Evolutionary conservation across 768 basidiomycete genomes (phyloP).

Genomic region (Clavulina sp.): DNA sequence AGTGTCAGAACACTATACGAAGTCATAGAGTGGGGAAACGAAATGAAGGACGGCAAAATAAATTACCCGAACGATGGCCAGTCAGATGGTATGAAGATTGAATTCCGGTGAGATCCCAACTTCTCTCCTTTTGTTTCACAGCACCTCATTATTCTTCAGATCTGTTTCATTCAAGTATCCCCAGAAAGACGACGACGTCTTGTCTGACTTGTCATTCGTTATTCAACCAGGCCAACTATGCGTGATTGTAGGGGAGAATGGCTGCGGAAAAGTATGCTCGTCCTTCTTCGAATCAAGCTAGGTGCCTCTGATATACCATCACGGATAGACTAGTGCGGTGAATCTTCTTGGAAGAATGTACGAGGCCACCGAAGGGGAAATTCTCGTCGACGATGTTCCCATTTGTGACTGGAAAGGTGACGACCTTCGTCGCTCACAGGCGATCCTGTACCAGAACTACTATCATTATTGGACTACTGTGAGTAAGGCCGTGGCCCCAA

Average conservation of each 20-base stretch:
- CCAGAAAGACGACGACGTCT: conserved; percentile 14
- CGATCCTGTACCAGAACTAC: conserved; percentile 28
- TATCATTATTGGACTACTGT: conserved; percentile 21
- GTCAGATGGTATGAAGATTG: no score
- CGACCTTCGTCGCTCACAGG: conserved; percentile 23
- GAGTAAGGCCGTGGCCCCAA: neutral
- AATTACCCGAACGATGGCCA: no score
- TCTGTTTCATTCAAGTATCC: conserved; percentile 38
- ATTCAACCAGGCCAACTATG: conserved; percentile 30
- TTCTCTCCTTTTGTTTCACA: neutral
- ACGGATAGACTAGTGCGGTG: conserved; percentile 20
- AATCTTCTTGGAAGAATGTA: conserved; percentile 16
- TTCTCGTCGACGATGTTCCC: conserved; percentile 25
- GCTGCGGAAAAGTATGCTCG: conserved; percentile 23
- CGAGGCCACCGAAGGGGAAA: conserved; percentile 15
- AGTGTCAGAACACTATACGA: no score
- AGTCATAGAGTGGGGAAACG: no score
- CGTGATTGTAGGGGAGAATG: conserved; percentile 41
- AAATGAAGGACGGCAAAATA: no score
- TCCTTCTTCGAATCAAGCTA: no score
- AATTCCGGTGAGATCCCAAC: no score
- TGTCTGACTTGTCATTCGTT: conserved; percentile 21
- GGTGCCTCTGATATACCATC: no score
- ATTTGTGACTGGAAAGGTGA: conserved; percentile 18
- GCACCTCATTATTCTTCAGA: conserved; percentile 21